Evolutionary conservation across 805 yeast species (phyloP).

Genomic region (Metschnikowia colocasiae): DNA sequence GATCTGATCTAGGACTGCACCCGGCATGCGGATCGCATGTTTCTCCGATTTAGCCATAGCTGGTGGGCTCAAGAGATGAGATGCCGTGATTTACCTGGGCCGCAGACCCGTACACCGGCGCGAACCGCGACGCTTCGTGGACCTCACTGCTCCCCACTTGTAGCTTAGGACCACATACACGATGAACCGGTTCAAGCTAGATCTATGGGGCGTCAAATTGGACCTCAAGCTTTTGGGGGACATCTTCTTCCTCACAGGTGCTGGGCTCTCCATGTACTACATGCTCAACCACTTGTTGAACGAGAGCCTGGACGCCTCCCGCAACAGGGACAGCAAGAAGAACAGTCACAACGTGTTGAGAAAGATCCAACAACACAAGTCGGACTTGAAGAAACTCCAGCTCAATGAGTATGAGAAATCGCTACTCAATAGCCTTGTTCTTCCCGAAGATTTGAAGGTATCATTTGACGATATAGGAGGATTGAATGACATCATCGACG

Average conservation of each 20-base stretch:
- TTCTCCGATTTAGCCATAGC: slow-evolving; percentile 16
- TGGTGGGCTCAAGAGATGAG: slow-evolving; percentile 6
- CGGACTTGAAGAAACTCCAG: slow-evolving; percentile 49
- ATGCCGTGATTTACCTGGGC: neutral
- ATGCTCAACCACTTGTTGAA: slow-evolving; percentile 43
- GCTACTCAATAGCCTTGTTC: slow-evolving; percentile 73
- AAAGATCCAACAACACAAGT: slow-evolving; percentile 45
- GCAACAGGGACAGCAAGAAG: slow-evolving; percentile 56
- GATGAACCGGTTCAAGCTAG: slow-evolving; percentile 35
- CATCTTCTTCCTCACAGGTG: slow-evolving; percentile 45
- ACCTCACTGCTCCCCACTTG: neutral
- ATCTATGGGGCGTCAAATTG: slow-evolving; percentile 36
- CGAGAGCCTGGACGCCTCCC: slow-evolving; percentile 31
- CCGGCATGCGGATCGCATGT: slow-evolving; percentile 56
- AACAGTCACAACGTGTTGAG: slow-evolving; percentile 46
- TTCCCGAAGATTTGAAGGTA: slow-evolving; percentile 78
- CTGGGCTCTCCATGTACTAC: slow-evolving; percentile 69
- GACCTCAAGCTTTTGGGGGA: slow-evolving; percentile 43
- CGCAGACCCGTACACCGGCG: slow-evolving; percentile 3
- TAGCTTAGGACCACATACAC: neutral
- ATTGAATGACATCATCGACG: slow-evolving; percentile 74
- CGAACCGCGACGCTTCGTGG: neutral
- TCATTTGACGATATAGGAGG: slow-evolving; percentile 88
- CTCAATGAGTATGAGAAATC: slow-evolving; percentile 73
- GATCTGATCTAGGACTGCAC: slow-evolving; percentile 50